Percentiles rank a stretch among this genome's conserved stretches.
Evolutionary conservation across 192 early-diverging fungal species (phyloP).

Genomic region (Coemansia sp.): DNA sequence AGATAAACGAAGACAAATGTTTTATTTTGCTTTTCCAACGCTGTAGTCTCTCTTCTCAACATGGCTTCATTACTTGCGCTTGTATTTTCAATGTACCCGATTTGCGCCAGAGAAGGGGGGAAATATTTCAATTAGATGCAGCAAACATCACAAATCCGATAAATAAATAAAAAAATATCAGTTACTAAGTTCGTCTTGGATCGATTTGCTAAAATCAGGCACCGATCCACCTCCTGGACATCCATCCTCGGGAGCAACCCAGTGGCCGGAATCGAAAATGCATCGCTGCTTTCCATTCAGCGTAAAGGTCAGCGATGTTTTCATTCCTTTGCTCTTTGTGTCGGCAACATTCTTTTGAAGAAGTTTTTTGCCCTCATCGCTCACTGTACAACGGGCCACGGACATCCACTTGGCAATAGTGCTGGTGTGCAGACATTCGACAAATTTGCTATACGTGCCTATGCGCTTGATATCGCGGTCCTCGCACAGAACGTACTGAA

Average conservation of each 20-base stretch:
- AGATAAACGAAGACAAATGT: background rate
- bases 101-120: background rate
- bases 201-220: conserved; percentile 27
- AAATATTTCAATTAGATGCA: background rate
- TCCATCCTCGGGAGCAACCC: conserved; percentile 36
- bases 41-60: background rate
- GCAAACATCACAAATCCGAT: background rate
- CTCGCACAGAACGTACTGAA: conserved; percentile 45
- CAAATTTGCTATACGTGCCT: conserved; percentile 32
- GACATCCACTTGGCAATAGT: conserved; percentile 15
- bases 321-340: conserved; percentile 7
- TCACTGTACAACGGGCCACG: conserved; percentile 21
- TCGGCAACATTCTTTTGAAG: conserved; percentile 24
- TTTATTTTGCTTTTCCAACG: background rate
- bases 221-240: conserved; percentile 47
- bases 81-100: no score
- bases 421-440: conserved; percentile 25
- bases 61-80: background rate
- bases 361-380: conserved; percentile 34
- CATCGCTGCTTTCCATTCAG: conserved; percentile 39
- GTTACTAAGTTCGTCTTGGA: conserved; percentile 8
- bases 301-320: conserved; percentile 38
- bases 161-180: no score
- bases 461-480: conserved; percentile 24
- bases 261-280: conserved; percentile 40